Evolutionary conservation across 1,139 yeast genomes (phyloP), one percentile per base, ranked within the genome.

Genomic region (Candida sanyaensis): DNA sequence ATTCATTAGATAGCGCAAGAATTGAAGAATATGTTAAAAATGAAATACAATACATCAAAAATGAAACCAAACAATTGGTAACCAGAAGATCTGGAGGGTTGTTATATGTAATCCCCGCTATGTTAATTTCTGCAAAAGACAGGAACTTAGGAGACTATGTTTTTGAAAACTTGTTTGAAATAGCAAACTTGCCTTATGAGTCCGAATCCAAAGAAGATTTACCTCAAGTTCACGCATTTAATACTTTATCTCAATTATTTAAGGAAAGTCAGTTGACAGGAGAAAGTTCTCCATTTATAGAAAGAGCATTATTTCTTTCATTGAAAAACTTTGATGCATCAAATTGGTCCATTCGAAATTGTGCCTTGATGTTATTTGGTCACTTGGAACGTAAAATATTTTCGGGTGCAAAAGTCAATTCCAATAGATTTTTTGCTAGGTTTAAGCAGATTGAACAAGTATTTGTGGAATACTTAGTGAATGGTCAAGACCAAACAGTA

Each of bases 191-290:
- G 6, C 83, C 86, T 1, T 72, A 78, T n/a, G 61, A 64, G 12
- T 71, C 75, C 39, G 83, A 83, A 52, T 81, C 77, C 50, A 72
- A 81, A 54, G 46, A 42, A 41, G 96, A 89, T 58, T 71, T 89
- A 26, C 93, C 98, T 0, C 98, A 92, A 62, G 97, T 92, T 0
- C 96, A 92, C 66, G 97, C 97, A 0, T 83, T 89, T 62, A 93
- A 93, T 61, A 87, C 96, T 60, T 80, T 93, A 50, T 83, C 81
- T 54, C 84, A 85, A 6, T 71, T 93, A 1, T 85, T 91, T 56
- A 77, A 77, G 33, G 97, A 92, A 53, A 75, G 93, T 0, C 42
- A 78, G 29, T 69, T 93, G 32, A 71, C 90, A 0, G 73, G 70
- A 2, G 66, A 73, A 1, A 78, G 87, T n/a, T 65, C 77, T 0